phyloP scores from a whole-genome alignment of 164 flowering plant species.

The Santalum album region DNA sequence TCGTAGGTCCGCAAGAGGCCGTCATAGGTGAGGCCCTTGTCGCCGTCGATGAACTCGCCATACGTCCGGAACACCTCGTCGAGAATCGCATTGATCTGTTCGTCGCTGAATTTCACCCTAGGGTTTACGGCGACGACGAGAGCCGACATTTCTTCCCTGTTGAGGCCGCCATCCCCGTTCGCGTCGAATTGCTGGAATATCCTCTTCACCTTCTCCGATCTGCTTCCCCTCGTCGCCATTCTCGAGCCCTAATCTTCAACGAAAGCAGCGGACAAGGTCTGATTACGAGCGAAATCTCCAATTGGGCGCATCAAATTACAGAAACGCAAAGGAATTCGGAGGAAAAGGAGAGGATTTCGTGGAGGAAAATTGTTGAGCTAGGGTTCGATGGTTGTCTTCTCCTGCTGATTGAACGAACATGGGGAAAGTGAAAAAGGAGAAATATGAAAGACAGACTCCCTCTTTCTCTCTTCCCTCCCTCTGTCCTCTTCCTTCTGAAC shows the following conservation, averaged over 20 bases:
- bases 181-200: constrained; percentile 82
- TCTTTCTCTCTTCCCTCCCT: too few relatives aligned
- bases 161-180: constrained; percentile 80
- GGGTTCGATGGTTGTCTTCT: too few relatives aligned
- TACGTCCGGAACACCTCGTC: constrained; percentile 95
- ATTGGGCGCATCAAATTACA: too few relatives aligned
- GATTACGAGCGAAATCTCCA: too few relatives aligned
- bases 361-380: too few relatives aligned
- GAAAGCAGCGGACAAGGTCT: too few relatives aligned
- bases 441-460: too few relatives aligned
- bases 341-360: too few relatives aligned
- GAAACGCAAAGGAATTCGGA: too few relatives aligned
- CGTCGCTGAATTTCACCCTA: constrained; percentile 89
- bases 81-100: constrained; percentile 87
- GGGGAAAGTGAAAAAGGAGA: too few relatives aligned
- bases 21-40: constrained; percentile 67
- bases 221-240: constrained; percentile 60
- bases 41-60: constrained; percentile 78
- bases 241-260: constrained; percentile 1
- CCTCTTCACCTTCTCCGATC: constrained; percentile 91
- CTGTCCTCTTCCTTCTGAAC: too few relatives aligned
- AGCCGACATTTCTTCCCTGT: constrained; percentile 87
- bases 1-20: constrained; percentile 90
- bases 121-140: constrained; percentile 98
- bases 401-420: too few relatives aligned